phyloP scores from a whole-genome alignment of 495 filamentous ascomycete genomes.

The Xanthoparmelia taractica region DNA sequence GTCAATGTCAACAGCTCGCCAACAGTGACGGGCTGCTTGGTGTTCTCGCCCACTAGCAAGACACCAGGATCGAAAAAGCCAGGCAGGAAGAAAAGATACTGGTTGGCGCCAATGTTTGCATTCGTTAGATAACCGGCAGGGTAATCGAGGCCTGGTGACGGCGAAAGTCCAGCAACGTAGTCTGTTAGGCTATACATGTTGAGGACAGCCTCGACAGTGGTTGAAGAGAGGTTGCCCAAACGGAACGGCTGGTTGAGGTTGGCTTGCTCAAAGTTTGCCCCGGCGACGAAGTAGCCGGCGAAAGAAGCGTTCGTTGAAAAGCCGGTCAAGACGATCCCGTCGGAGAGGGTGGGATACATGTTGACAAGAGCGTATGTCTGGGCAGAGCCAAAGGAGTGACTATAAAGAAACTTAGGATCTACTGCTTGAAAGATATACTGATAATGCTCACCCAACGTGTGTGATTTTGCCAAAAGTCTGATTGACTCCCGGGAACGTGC shows the following conservation, averaged over 20 bases:
- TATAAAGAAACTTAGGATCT: slow-evolving; percentile 1
- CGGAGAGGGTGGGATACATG: slow-evolving; percentile 44
- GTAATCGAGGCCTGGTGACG: slow-evolving; percentile 15
- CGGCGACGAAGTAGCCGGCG: slow-evolving; percentile 33
- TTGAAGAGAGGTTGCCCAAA: slow-evolving; percentile 25
- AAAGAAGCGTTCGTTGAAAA: slow-evolving; percentile 39
- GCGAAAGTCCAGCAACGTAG: neutral
- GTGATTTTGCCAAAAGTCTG: slow-evolving; percentile 42
- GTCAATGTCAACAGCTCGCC: slow-evolving; percentile 44
- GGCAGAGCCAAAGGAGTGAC: slow-evolving; percentile 42
- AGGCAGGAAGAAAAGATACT: slow-evolving; percentile 42
- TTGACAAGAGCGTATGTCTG: slow-evolving; percentile 39
- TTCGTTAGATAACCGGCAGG: slow-evolving; percentile 42
- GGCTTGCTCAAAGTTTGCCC: slow-evolving; percentile 43
- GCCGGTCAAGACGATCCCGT: slow-evolving; percentile 52
- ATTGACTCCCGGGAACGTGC: slow-evolving; percentile 30
- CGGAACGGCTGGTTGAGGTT: slow-evolving; percentile 36
- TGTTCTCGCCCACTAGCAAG: slow-evolving; percentile 34
- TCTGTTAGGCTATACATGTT: slow-evolving; percentile 14
- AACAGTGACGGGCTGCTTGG: slow-evolving; percentile 43
- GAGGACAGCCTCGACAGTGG: neutral
- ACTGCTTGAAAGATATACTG: neutral
- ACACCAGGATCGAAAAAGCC: slow-evolving; percentile 41
- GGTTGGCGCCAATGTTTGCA: slow-evolving; percentile 31
- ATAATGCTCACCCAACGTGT: slow-evolving; percentile 37